phyloP scores from a whole-genome alignment of 805 yeast genomes.

The Pichia membranifaciens region DNA sequence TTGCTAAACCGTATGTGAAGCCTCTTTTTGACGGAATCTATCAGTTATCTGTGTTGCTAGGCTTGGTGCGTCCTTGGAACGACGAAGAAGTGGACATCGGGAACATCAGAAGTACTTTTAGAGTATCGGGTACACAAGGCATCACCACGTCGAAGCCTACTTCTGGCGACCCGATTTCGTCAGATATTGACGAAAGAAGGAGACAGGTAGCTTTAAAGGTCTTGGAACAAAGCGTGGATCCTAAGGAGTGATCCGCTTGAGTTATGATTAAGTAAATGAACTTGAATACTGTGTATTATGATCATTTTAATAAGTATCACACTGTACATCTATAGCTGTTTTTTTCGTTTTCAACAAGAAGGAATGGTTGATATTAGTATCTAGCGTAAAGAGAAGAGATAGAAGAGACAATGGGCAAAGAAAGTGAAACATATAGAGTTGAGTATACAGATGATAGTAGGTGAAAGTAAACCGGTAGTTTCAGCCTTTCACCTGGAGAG shows the following conservation, averaged over 20 bases:
- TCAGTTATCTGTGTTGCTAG: slow-evolving; percentile 35
- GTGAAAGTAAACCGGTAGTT: too few species aligned
- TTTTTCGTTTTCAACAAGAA: too few species aligned
- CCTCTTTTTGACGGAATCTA: slow-evolving; percentile 44
- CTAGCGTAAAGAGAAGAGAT: too few species aligned
- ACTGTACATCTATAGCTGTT: too few species aligned
- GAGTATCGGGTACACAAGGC: slow-evolving; percentile 34
- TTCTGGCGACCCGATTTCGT: slow-evolving; percentile 17
- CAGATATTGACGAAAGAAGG: slow-evolving; percentile 65
- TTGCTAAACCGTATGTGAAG: slow-evolving; percentile 44
- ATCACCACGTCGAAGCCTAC: background rate
- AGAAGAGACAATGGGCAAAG: too few species aligned
- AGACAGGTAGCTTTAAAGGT: slow-evolving; percentile 73
- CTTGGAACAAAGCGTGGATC: slow-evolving; percentile 44
- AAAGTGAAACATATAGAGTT: too few species aligned
- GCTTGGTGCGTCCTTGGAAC: slow-evolving; percentile 56
- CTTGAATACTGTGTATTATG: too few species aligned
- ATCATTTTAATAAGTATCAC: too few species aligned
- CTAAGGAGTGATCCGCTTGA: background rate
- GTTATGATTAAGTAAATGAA: too few species aligned
- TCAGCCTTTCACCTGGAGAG: too few species aligned
- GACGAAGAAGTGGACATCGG: slow-evolving; percentile 67
- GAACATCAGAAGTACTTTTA: slow-evolving; percentile 62
- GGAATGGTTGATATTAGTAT: too few species aligned
- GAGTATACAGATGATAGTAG: too few species aligned